Evolutionary conservation across 2,329 filamentous ascomycete genomes (phyloP).

Genomic region (Cladophialophora yegresii): DNA sequence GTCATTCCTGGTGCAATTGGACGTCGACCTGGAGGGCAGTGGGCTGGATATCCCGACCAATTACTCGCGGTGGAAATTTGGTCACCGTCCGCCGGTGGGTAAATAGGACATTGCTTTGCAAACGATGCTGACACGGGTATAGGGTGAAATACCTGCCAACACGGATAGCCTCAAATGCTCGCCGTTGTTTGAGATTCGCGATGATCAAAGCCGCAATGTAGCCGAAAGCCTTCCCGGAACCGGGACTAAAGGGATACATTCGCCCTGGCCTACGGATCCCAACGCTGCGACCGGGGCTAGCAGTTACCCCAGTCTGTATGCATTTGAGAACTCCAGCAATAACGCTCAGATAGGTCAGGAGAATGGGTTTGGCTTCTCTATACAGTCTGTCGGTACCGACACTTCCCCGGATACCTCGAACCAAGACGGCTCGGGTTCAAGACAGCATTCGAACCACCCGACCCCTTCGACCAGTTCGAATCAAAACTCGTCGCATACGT

Average conservation of each 20-base stretch:
- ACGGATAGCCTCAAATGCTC: slow-evolving; percentile 34
- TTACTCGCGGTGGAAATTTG: slow-evolving; percentile 31
- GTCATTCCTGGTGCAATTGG: slow-evolving; percentile 89
- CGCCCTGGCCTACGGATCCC: slow-evolving; percentile 6
- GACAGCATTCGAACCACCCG: slow-evolving; percentile 32
- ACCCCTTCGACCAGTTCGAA: slow-evolving; percentile 32
- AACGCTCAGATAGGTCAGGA: slow-evolving; percentile 13
- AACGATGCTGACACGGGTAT: slow-evolving; percentile 12
- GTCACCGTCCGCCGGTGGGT: slow-evolving; percentile 29
- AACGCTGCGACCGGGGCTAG: slow-evolving; percentile 4
- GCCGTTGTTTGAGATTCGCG: slow-evolving; percentile 34
- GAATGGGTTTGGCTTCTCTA: slow-evolving; percentile 14
- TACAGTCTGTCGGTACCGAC: slow-evolving; percentile 24
- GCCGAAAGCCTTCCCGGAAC: background rate
- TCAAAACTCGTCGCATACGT: slow-evolving; percentile 28
- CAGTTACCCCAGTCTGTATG: slow-evolving; percentile 22
- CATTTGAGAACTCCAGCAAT: slow-evolving; percentile 13
- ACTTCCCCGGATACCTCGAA: slow-evolving; percentile 28
- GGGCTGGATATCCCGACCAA: slow-evolving; percentile 39
- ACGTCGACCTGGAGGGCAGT: slow-evolving; percentile 77
- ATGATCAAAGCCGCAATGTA: slow-evolving; percentile 21
- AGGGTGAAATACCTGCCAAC: slow-evolving; percentile 34
- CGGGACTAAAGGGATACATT: slow-evolving; percentile 1
- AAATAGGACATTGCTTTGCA: background rate
- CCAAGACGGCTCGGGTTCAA: slow-evolving; percentile 25